A percentile compares a stretch with the other conserved stretches of the same genome.
These are phyloP conservation scores for Triticum turgidum DNA, from an alignment of 176 grass and related monocot genomes.

Conservation along the genomic window DNA sequence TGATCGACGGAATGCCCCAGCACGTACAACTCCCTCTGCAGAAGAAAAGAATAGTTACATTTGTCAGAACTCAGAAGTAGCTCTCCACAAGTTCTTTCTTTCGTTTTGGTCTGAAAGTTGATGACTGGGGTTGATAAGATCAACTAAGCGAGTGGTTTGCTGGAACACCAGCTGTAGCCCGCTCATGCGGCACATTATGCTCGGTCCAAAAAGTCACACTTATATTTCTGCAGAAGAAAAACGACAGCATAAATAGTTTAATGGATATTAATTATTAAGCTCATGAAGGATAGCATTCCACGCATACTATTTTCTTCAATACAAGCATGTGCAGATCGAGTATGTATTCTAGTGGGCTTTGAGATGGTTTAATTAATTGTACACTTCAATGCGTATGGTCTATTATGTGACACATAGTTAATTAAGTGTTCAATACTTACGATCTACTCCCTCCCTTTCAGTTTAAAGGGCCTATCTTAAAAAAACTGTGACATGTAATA, in stretches of 20 bases:
- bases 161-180: slow-evolving; percentile 9
- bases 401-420: neutral
- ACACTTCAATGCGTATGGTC: neutral
- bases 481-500: no score
- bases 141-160: neutral
- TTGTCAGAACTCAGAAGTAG: slow-evolving; percentile 4
- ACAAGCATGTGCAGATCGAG: neutral
- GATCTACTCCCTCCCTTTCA: neutral
- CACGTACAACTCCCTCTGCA: neutral
- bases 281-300: no score
- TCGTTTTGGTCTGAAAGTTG: neutral
- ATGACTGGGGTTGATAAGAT: neutral
- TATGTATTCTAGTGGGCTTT: neutral
- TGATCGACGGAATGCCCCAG: slow-evolving; percentile 1
- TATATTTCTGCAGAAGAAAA: neutral
- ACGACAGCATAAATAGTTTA: neutral
- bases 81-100: neutral
- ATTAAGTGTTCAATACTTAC: neutral
- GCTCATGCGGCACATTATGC: neutral
- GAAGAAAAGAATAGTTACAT: slow-evolving; percentile 5
- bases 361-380: neutral
- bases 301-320: neutral
- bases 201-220: neutral
- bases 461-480: no score
- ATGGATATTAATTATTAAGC: neutral